Percentiles rank a stretch among this genome's conserved stretches.
These are phyloP conservation scores for Ophiostoma himal-ulmi DNA, from an alignment of 2,329 filamentous ascomycete genomes.

Conservation along the genomic window DNA sequence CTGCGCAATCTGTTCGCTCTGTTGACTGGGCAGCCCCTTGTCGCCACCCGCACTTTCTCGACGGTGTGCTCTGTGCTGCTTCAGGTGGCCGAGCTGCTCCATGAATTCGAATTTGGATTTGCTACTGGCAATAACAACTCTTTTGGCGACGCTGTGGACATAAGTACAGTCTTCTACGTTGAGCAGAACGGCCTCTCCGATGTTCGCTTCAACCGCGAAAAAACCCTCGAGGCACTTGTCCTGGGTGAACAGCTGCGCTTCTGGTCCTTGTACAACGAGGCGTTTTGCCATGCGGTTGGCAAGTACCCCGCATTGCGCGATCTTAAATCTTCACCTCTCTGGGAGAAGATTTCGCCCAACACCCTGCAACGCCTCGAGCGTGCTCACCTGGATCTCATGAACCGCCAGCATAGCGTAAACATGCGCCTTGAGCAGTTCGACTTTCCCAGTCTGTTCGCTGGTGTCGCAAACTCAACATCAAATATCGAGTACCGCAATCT, in stretches of 20 bases:
- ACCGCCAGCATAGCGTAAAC: conserved; percentile 64
- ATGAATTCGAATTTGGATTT: conserved; percentile 55
- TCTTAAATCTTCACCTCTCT: conserved; percentile 59
- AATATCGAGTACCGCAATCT: conserved; percentile 69
- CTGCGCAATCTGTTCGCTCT: conserved; percentile 63
- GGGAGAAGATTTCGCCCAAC: conserved; percentile 59
- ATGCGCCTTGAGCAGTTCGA: conserved; percentile 78
- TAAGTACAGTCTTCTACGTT: conserved; percentile 68
- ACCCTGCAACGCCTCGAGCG: conserved; percentile 78
- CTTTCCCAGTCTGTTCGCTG: conserved; percentile 83
- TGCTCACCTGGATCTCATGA: conserved; percentile 71
- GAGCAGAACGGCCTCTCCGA: conserved; percentile 73
- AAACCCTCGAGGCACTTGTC: conserved; percentile 84
- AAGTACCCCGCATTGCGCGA: conserved; percentile 70
- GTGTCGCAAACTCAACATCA: conserved; percentile 77
- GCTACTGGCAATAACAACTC: conserved; percentile 50
- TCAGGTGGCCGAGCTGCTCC: conserved; percentile 48
- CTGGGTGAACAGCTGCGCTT: conserved; percentile 82
- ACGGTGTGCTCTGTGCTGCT: conserved; percentile 51
- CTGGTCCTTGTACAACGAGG: conserved; percentile 78
- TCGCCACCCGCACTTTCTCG: conserved; percentile 50
- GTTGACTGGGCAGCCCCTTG: conserved; percentile 56
- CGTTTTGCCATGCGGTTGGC: conserved; percentile 84
- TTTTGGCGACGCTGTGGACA: conserved; percentile 54
- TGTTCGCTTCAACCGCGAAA: conserved; percentile 74